Evolutionary conservation across 345 rosid genomes (phyloP).

Genomic region (thale cress (Arabidopsis thaliana)): DNA sequence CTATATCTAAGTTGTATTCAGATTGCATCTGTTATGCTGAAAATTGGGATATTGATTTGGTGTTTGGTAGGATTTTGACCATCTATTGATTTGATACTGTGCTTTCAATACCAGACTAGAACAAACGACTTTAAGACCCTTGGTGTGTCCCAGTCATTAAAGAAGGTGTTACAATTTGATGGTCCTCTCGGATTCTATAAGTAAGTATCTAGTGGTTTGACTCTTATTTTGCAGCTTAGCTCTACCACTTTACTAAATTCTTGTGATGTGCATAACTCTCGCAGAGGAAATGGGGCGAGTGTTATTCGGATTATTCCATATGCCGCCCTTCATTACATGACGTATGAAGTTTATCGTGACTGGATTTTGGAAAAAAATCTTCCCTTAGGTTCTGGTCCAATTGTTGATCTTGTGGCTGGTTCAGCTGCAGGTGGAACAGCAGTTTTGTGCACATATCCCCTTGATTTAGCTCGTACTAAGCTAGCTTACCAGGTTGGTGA

Average conservation of each 20-base stretch:
- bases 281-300: slow-evolving; percentile 96
- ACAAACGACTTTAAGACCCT: slow-evolving; percentile 78
- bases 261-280: slow-evolving; percentile 34
- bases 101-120: slow-evolving; percentile 64
- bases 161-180: slow-evolving; percentile 78
- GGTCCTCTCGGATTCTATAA: slow-evolving; percentile 88
- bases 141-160: slow-evolving; percentile 72
- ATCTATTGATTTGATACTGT: slow-evolving; percentile 15
- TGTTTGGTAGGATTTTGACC: no score
- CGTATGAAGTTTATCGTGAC: slow-evolving; percentile 86
- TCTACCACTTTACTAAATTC: slow-evolving; percentile 23
- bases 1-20: neutral
- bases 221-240: slow-evolving; percentile 14
- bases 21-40: no score
- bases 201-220: slow-evolving; percentile 49
- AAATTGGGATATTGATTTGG: no score
- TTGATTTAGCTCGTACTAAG: slow-evolving; percentile 95
- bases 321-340: slow-evolving; percentile 97
- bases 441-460: slow-evolving; percentile 91
- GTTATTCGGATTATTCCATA: slow-evolving; percentile 93
- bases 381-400: slow-evolving; percentile 83
- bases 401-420: slow-evolving; percentile 94
- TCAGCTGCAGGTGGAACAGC: slow-evolving; percentile 97
- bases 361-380: slow-evolving; percentile 79
- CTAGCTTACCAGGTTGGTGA: slow-evolving; percentile 90